Conservation (phyloP, 75 land plant species). For the Cunninghamia lanceolata region DNA sequence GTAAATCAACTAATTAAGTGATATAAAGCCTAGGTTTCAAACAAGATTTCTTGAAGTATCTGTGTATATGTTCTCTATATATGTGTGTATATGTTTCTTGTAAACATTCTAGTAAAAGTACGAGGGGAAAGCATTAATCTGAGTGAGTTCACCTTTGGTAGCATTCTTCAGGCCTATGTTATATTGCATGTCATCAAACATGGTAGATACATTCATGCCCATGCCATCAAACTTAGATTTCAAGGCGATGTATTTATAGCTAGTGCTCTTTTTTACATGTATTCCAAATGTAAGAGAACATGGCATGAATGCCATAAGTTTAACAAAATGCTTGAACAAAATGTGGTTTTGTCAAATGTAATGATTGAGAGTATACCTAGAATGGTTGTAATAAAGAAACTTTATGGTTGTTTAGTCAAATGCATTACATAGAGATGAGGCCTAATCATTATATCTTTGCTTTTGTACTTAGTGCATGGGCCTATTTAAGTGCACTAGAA, state of each 20-base stretch:
- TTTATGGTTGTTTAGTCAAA: conserved; percentile 14
- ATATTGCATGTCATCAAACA: background rate
- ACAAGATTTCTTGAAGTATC: too few species aligned
- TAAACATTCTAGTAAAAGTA: too few species aligned
- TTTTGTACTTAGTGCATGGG: conserved; percentile 27
- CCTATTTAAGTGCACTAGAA: conserved; percentile 10
- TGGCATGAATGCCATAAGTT: conserved; percentile 19
- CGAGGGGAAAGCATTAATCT: conserved; percentile 7
- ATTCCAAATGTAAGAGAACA: conserved; percentile 17
- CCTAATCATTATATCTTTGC: conserved; percentile 26
- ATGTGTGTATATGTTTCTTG: too few species aligned
- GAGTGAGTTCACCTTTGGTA: conserved; percentile 22
- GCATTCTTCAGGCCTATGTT: conserved; percentile 28
- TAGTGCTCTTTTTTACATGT: conserved; percentile 22
- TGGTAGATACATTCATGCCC: conserved; percentile 18
- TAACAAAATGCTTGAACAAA: conserved; percentile 17
- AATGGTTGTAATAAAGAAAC: conserved; percentile 22
- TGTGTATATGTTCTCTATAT: too few species aligned
- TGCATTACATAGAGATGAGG: conserved; percentile 6
- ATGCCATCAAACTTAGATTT: conserved; percentile 19
- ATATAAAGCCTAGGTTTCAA: too few species aligned
- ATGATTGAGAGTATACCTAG: conserved; percentile 30
- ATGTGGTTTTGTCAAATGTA: conserved; percentile 28
- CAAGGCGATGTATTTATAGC: conserved; percentile 15
- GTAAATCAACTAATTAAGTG: too few species aligned